Base-by-base conservation (phyloP, 257 asterid genomes). In the Knoxia roxburghii region DNA sequence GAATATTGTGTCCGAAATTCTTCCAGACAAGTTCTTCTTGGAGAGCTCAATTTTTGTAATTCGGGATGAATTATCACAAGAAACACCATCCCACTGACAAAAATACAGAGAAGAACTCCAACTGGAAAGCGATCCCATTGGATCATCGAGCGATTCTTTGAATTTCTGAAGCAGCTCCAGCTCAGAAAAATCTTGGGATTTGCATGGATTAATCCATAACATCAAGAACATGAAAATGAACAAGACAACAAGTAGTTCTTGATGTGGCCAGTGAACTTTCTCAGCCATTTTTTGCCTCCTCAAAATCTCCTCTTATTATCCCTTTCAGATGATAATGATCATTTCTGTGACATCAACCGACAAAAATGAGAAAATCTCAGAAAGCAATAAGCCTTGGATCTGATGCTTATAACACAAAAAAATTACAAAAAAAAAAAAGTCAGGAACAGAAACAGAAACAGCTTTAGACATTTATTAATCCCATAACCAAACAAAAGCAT, bases 51-150 rank as follows among this genome's bases (percentile, higher is more conserved):
- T 82, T 79, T 73, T 81, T 30, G 76, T 55, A 23, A 91, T 86
- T 30, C 74, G 89, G 24, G 83, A 81, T 2, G 85, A 63, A 41
- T 76, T 75, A 40, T 79, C 71, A 58, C 98, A 91, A 17, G 85
- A 77, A 73, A 91, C 71, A 54, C 98, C 98, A 15, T 56, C 69
- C 96, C 96, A 91, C 30, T 73, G 70, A 81, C 98, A 91, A 73
- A 69, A 37, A 13, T 85, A 40, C n/a, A 71, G 24, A n/a, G 91
- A 81, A 0, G 87, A 68, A 53, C 82, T 80, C 98, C 98, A 91
- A 79, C 12, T 77, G 60, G 75, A 70, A 20, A 89, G 87, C 18
- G 78, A 46, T 23, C 69, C 71, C 43, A 77, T 62, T 27, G 78
- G 91, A 80, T 87, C 95, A 3, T 27, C 77, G 57, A 87, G 49